Evolutionary conservation across 352 stramenopile species (phyloP).

Genomic region (Globisporangium orthogonon): DNA sequence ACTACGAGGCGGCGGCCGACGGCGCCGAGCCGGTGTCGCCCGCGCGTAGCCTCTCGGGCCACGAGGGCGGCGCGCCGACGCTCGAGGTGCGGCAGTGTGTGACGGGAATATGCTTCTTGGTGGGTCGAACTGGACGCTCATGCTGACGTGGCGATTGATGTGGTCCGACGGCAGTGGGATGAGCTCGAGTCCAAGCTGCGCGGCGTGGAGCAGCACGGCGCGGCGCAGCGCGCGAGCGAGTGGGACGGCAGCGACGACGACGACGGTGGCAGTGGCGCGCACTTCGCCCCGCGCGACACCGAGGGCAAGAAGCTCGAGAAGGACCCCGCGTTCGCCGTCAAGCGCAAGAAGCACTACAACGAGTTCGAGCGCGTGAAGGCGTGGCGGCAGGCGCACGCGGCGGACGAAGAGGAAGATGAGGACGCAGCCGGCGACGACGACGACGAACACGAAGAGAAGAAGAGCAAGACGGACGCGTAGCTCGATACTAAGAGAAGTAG

Average conservation of each 20-base stretch:
- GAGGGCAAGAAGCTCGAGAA: constrained; percentile 65
- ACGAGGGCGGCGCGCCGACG: constrained; percentile 24
- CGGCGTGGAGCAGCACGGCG: constrained; percentile 38
- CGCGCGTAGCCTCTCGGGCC: constrained; percentile 40
- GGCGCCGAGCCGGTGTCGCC: constrained; percentile 27
- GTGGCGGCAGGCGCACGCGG: constrained; percentile 52
- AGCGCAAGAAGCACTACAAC: constrained; percentile 83
- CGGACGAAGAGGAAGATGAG: constrained; percentile 2
- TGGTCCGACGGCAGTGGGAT: constrained; percentile 31
- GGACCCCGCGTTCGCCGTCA: constrained; percentile 58
- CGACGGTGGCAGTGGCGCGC: constrained; percentile 15
- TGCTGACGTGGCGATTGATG: not conserved
- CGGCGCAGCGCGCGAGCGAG: constrained; percentile 35
- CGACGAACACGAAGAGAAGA: not conserved
- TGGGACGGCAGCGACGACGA: constrained; percentile 55
- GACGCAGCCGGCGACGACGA: constrained; percentile 1
- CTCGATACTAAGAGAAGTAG: not conserved
- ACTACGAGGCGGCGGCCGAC: constrained; percentile 30
- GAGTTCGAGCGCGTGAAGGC: constrained; percentile 68
- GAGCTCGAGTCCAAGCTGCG: constrained; percentile 68
- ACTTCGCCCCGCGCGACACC: constrained; percentile 34
- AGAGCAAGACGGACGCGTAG: constrained; percentile 1
- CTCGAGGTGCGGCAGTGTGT: constrained; percentile 33
- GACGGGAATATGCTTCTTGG: no score
- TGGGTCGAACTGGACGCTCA: not conserved